Evolutionary conservation across 305 asterid genomes (phyloP), one percentile per base, ranked within the genome.

Genomic region (Fraxinus dipetala): DNA sequence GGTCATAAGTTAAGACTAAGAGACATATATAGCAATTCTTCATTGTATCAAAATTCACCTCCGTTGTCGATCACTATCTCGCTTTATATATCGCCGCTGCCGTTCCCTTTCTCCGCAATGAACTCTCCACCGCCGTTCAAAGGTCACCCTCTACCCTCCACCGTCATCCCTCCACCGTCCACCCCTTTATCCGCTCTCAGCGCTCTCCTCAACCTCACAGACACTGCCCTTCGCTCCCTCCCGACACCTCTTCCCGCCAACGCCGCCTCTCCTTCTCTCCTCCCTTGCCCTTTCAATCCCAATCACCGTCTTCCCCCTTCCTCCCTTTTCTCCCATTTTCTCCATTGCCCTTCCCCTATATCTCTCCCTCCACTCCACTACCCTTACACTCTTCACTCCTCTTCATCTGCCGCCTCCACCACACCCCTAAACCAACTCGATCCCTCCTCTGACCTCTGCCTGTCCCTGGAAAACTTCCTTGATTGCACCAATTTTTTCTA

Each of bases 321-420:
- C 30, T 90, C 94, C 61, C 92, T 93, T 86, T 93, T 95, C 87
- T 90, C 93, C 74, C 99, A 95, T 91, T 85, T 70, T 87, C 91
- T 92, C 78, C 87, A 85, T 72, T 91, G 97, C 88, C 90, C 95
- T 40, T 85, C 89, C 56, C 74, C 93, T 30, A 38, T 80, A 77
- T 80, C 90, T 72, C 84, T 90, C 26, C 81, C 83, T 61, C 59
- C 82, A 32, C 48, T 78, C 35, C 63, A 75, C 45, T 72, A 81
- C 35, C 35, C 81, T 36, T 86, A 80, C 77, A 72, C 82, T 75
- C 91, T 89, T 74, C 85, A 80, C 31, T 90, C 89, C 85, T 90
- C 92, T 59, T 77, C 79, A 72, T 84, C 89, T 70, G 89, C 86
- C 75, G 84, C 80, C 13, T 63, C 87, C 56, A 11, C 85, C 51